A percentile compares a stretch with the other conserved stretches of the same genome.
Evolutionary conservation across 2,329 filamentous ascomycete species (phyloP).

Genomic region (Cercospora zeae-maydis): DNA sequence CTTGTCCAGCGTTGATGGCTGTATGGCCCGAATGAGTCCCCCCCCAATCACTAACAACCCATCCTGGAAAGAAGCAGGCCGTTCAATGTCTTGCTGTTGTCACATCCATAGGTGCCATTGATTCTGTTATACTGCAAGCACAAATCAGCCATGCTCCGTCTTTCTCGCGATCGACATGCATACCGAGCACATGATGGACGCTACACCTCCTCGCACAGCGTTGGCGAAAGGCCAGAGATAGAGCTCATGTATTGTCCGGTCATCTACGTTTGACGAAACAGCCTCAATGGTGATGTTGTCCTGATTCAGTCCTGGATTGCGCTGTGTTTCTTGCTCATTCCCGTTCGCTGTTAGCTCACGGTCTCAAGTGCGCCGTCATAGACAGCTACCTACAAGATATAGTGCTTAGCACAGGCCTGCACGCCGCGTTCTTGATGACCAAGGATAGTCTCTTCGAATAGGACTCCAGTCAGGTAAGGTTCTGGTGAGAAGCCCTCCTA

Average conservation of each 20-base stretch:
- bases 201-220: constrained; percentile 30
- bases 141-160: neutral
- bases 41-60: constrained; percentile 45
- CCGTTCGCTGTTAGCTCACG: neutral
- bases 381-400: constrained; percentile 39
- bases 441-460: constrained; percentile 71
- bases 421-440: constrained; percentile 71
- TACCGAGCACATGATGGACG: constrained; percentile 46
- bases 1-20: constrained; percentile 15
- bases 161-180: neutral
- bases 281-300: constrained; percentile 35
- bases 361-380: neutral
- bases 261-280: constrained; percentile 35
- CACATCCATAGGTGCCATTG: constrained; percentile 46
- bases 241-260: constrained; percentile 37
- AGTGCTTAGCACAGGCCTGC: constrained; percentile 68
- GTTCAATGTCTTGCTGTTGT: constrained; percentile 64
- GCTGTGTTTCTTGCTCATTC: constrained; percentile 47
- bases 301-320: constrained; percentile 26
- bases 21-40: constrained; percentile 54
- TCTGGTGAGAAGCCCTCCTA: constrained; percentile 77
- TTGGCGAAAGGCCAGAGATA: constrained; percentile 33
- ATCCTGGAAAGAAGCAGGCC: constrained; percentile 68
- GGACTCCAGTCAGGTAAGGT: constrained; percentile 78
- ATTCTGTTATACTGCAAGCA: neutral